phyloP scores from a whole-genome alignment of 805 yeast species.

The Nakazawaea ishiwadae region DNA sequence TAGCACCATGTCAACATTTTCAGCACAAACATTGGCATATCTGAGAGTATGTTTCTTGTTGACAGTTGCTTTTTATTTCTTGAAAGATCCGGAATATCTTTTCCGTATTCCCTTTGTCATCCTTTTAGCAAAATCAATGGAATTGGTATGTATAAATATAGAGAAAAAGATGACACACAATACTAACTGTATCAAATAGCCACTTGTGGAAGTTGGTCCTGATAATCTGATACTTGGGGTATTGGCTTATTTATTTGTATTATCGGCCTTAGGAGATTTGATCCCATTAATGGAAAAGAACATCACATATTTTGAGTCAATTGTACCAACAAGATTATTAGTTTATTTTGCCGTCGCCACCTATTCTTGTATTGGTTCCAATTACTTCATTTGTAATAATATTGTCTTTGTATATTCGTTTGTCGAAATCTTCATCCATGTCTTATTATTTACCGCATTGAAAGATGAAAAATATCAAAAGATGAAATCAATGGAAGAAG shows the following conservation, averaged over 20 bases:
- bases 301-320: constrained; percentile 46
- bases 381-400: constrained; percentile 52
- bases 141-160: constrained; percentile 29
- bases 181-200: constrained; percentile 12
- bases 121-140: constrained; percentile 59
- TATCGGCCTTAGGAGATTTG: constrained; percentile 47
- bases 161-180: neutral
- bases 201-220: constrained; percentile 26
- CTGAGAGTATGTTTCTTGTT: constrained; percentile 41
- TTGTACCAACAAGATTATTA: constrained; percentile 54
- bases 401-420: constrained; percentile 56
- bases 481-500: constrained; percentile 21
- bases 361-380: constrained; percentile 41
- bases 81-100: constrained; percentile 42
- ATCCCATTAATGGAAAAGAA: constrained; percentile 50
- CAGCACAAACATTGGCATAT: constrained; percentile 38
- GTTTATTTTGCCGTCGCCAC: constrained; percentile 45
- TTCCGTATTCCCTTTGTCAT: constrained; percentile 41
- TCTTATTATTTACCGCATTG: constrained; percentile 54
- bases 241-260: constrained; percentile 38
- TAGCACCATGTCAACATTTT: constrained; percentile 23
- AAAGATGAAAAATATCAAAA: constrained; percentile 58
- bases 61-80: constrained; percentile 38
- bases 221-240: constrained; percentile 37
- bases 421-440: constrained; percentile 66